Evolutionary conservation across 139 green algal species (phyloP).

Genomic region (Trebouxia sp.): DNA sequence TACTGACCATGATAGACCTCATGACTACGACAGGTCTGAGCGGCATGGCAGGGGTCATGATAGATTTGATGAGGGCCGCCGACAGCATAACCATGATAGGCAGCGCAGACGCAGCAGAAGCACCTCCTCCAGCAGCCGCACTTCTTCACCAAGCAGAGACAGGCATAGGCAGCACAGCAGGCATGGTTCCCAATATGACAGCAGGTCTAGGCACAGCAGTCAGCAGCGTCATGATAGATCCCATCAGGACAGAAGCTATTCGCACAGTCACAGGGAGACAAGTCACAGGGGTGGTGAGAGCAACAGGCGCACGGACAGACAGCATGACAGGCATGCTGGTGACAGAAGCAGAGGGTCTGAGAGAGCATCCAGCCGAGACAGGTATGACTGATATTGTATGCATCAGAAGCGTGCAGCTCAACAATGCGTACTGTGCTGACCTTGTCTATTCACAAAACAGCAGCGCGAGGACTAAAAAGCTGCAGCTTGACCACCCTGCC

Average conservation of each 20-base stretch:
- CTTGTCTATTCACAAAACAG: background rate
- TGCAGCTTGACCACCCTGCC: too few species aligned
- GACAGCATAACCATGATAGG: background rate
- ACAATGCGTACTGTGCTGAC: background rate
- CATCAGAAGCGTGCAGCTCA: background rate
- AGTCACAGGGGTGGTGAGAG: too few species aligned
- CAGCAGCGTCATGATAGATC: too few species aligned
- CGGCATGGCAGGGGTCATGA: background rate
- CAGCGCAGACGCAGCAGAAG: background rate
- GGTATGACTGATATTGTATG: background rate
- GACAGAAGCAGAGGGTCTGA: background rate
- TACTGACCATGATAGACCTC: background rate
- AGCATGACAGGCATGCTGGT: background rate
- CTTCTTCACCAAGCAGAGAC: background rate
- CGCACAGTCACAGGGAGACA: too few species aligned
- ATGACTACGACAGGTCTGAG: conserved; percentile 5
- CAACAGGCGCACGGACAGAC: too few species aligned
- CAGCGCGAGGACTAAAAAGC: too few species aligned
- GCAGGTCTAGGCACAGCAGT: background rate
- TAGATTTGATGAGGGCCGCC: background rate
- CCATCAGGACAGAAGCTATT: too few species aligned
- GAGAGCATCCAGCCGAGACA: background rate
- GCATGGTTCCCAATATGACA: background rate
- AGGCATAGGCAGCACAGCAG: background rate
- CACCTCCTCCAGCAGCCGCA: background rate